phyloP scores from a whole-genome alignment of 1,284 basidiomycete species.

The Afroboletus lepidellus region DNA sequence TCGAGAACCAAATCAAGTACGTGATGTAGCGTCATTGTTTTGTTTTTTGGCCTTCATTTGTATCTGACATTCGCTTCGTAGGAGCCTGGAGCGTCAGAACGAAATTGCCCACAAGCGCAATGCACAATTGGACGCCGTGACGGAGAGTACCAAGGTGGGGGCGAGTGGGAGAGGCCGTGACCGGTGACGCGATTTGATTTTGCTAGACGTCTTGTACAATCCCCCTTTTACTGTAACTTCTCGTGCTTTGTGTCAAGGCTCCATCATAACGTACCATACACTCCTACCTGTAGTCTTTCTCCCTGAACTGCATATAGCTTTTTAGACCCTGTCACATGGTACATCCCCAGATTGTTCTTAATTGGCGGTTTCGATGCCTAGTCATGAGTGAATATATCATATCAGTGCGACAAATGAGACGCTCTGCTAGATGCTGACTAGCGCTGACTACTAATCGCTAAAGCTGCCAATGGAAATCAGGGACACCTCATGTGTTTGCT shows the following conservation, averaged over 20 bases:
- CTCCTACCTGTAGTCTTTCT: conserved; percentile 6
- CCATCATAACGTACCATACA: conserved; percentile 11
- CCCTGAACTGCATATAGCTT: too few species aligned
- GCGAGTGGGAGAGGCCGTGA: conserved; percentile 21
- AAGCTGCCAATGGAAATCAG: too few species aligned
- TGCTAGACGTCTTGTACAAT: neutral
- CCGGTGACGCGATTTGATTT: conserved; percentile 18
- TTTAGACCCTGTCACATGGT: too few species aligned
- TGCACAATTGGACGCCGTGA: conserved; percentile 63
- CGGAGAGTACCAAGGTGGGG: conserved; percentile 43
- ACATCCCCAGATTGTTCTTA: too few species aligned
- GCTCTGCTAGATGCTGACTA: too few species aligned
- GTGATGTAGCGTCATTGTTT: neutral
- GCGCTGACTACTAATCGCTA: too few species aligned
- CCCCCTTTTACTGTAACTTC: neutral
- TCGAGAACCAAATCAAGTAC: conserved; percentile 70
- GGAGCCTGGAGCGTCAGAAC: conserved; percentile 66
- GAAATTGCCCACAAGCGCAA: conserved; percentile 70
- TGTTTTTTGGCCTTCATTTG: neutral
- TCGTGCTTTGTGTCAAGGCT: conserved; percentile 3
- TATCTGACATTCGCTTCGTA: conserved; percentile 29
- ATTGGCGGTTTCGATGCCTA: too few species aligned
- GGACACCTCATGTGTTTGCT: too few species aligned
- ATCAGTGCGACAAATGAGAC: too few species aligned
- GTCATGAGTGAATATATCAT: too few species aligned